Evolutionary conservation across 495 filamentous ascomycete genomes (phyloP).

Genomic region (Lepraria neglecta): DNA sequence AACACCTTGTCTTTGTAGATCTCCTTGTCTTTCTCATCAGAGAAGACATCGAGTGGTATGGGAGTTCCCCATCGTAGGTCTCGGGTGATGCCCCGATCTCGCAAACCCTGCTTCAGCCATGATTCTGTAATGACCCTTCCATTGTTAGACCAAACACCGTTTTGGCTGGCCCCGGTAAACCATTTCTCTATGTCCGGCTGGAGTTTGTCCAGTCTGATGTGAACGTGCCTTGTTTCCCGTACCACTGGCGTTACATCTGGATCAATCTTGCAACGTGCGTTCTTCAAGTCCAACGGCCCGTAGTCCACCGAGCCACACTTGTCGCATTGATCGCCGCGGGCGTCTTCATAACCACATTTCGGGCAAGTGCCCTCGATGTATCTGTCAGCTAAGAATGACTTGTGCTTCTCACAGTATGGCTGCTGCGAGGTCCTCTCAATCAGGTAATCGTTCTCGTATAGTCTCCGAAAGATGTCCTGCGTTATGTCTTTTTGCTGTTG

Average conservation of each 20-base stretch:
- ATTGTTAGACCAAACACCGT: conserved; percentile 73
- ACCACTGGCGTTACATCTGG: conserved; percentile 62
- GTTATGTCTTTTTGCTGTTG: conserved; percentile 77
- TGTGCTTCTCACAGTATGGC: conserved; percentile 80
- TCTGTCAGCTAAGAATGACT: conserved; percentile 83
- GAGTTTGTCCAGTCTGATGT: conserved; percentile 72
- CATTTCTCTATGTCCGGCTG: conserved; percentile 67
- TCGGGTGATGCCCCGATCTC: conserved; percentile 81
- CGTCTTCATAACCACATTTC: conserved; percentile 72
- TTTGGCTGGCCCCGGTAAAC: conserved; percentile 51
- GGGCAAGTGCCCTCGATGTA: conserved; percentile 89
- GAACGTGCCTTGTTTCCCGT: conserved; percentile 66
- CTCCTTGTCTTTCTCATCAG: conserved; percentile 32
- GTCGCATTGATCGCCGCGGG: conserved; percentile 83
- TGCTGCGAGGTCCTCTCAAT: conserved; percentile 71
- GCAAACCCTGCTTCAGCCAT: conserved; percentile 77
- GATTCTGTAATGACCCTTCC: conserved; percentile 62
- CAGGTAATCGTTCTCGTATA: conserved; percentile 74
- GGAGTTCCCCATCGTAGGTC: conserved; percentile 86
- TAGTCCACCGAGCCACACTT: conserved; percentile 62
- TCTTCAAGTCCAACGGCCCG: conserved; percentile 63
- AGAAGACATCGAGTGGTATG: conserved; percentile 46
- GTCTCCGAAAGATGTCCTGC: conserved; percentile 74
- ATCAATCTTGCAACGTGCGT: conserved; percentile 72
- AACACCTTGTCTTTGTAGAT: conserved; percentile 43